Percentiles rank a stretch among this genome's conserved stretches.
Conservation (phyloP, 2,329 filamentous ascomycete genomes). For the Epicoccum sorghinum region DNA sequence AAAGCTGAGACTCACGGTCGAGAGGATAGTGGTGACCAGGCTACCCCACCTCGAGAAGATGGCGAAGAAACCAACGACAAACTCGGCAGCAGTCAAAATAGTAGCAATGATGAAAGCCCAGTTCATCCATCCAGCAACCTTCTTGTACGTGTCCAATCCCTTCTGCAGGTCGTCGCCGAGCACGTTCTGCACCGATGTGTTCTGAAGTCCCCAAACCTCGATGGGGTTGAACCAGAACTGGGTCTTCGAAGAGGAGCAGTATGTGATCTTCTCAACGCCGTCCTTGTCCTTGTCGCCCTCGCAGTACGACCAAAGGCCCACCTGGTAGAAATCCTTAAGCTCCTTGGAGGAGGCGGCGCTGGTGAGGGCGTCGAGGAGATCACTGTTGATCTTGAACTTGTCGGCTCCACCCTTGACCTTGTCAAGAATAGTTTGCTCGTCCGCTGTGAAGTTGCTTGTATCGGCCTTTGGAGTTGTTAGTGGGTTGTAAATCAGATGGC, state of each 20-base stretch:
- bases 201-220: conserved; percentile 67
- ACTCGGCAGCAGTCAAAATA: conserved; percentile 70
- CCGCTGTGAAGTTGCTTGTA: conserved; percentile 60
- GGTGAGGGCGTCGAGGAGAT: conserved; percentile 50
- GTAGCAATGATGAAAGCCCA: conserved; percentile 79
- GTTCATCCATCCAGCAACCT: conserved; percentile 81
- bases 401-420: conserved; percentile 32
- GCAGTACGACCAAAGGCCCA: conserved; percentile 91
- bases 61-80: conserved; percentile 80
- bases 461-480: conserved; percentile 33
- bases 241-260: conserved; percentile 74
- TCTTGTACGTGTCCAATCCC: conserved; percentile 74
- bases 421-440: conserved; percentile 48
- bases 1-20: conserved; percentile 60
- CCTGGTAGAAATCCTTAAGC: conserved; percentile 77
- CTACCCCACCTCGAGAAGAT: conserved; percentile 83
- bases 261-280: conserved; percentile 54
- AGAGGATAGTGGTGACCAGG: conserved; percentile 80
- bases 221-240: conserved; percentile 79
- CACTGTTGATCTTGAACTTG: conserved; percentile 41
- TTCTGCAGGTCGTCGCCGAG: conserved; percentile 71
- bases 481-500: neutral
- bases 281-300: conserved; percentile 60
- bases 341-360: conserved; percentile 46
- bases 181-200: conserved; percentile 55